Conservation (phyloP, 2,329 filamentous ascomycete species). For the Aquanectria penicillioides region DNA sequence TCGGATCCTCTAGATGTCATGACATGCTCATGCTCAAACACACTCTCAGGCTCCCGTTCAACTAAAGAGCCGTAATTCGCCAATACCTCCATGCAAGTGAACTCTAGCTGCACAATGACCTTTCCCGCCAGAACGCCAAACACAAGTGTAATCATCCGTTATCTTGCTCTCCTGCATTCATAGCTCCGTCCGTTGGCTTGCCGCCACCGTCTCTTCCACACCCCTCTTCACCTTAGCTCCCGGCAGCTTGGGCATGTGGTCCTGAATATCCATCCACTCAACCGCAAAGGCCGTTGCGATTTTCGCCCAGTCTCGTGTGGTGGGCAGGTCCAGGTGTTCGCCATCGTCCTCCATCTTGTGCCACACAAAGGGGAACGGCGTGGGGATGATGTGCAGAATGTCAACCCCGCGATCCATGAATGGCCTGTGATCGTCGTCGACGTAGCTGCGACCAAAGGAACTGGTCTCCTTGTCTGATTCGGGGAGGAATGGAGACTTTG, state of each 20-base stretch:
- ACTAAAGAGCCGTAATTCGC: background rate
- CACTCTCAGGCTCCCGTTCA: too few species aligned
- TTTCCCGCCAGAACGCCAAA: slow-evolving; percentile 34
- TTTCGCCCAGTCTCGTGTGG: slow-evolving; percentile 86
- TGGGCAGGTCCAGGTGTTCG: slow-evolving; percentile 81
- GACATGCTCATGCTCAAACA: too few species aligned
- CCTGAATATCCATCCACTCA: slow-evolving; percentile 87
- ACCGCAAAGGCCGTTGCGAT: slow-evolving; percentile 85
- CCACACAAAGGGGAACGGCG: slow-evolving; percentile 86
- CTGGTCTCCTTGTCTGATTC: slow-evolving; percentile 65
- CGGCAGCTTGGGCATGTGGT: slow-evolving; percentile 45
- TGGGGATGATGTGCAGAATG: slow-evolving; percentile 88
- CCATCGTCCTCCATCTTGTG: slow-evolving; percentile 86
- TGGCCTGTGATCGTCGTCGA: slow-evolving; percentile 91
- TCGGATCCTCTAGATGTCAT: too few species aligned
- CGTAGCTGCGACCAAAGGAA: slow-evolving; percentile 60
- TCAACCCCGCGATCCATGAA: slow-evolving; percentile 90
- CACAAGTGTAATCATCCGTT: slow-evolving; percentile 1
- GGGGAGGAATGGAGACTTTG: slow-evolving; percentile 67
- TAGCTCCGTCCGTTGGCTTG: slow-evolving; percentile 48
- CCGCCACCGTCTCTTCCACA: slow-evolving; percentile 34
- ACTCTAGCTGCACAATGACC: slow-evolving; percentile 28
- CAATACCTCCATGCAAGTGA: slow-evolving; percentile 15
- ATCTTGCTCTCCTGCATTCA: slow-evolving; percentile 22
- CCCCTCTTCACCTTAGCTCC: slow-evolving; percentile 39